Conservation (phyloP, 345 rosid species). For the Psidium friedrichsthalianum region DNA sequence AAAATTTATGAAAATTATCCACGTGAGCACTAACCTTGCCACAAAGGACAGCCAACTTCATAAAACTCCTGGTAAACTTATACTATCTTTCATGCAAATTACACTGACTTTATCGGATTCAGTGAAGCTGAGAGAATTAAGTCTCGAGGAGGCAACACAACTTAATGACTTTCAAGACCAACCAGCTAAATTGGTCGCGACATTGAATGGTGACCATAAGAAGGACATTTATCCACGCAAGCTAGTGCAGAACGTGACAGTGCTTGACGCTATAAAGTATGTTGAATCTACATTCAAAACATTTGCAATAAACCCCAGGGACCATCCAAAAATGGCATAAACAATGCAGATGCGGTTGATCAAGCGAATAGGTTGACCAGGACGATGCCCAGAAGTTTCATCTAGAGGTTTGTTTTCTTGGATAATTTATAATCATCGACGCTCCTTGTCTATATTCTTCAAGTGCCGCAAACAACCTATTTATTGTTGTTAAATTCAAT, state of each 20-base stretch:
- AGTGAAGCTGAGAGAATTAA: constrained; percentile 20
- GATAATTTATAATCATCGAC: constrained; percentile 25
- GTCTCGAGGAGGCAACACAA: constrained; percentile 28
- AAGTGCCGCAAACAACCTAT: background rate
- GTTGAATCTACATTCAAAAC: constrained; percentile 24
- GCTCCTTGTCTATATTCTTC: background rate
- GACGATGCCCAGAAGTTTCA: background rate
- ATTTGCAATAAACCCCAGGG: constrained; percentile 20
- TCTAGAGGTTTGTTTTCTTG: constrained; percentile 28
- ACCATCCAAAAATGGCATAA: constrained; percentile 23
- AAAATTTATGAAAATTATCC: too few relatives aligned
- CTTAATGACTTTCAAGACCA: constrained; percentile 62
- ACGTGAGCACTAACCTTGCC: too few relatives aligned
- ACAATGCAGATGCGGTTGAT: constrained; percentile 14
- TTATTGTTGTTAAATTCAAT: background rate
- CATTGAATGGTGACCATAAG: constrained; percentile 46
- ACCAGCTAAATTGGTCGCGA: constrained; percentile 50
- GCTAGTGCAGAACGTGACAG: constrained; percentile 47
- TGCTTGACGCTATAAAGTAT: constrained; percentile 35
- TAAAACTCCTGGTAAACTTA: too few relatives aligned
- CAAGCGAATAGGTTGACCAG: background rate
- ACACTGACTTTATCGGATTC: constrained; percentile 31
- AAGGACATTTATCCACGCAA: constrained; percentile 30
- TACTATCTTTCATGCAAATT: too few relatives aligned
- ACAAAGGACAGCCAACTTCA: too few relatives aligned